These are phyloP conservation scores for Asterochloris erici DNA, from an alignment of 139 green algal species.

Conservation along the genomic window DNA sequence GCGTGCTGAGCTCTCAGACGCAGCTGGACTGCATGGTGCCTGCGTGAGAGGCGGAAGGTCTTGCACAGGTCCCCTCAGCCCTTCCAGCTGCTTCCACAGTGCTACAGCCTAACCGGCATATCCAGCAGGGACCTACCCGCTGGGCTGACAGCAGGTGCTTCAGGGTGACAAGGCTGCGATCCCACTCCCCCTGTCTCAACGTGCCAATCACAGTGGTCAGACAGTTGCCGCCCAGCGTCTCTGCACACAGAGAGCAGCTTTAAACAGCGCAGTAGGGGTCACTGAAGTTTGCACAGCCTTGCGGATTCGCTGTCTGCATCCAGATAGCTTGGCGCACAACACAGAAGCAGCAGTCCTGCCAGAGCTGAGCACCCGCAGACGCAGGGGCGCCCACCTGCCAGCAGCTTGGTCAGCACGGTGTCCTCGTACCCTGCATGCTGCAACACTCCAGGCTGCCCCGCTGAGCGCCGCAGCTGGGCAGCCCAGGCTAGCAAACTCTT, in stretches of 20 bases:
- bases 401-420: slow-evolving; percentile 48
- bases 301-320: background rate
- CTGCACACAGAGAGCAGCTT: slow-evolving; percentile 22
- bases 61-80: no score
- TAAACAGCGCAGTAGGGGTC: background rate
- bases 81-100: no score
- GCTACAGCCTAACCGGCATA: background rate
- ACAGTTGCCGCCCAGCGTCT: slow-evolving; percentile 63
- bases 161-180: slow-evolving; percentile 42
- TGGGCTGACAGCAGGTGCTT: slow-evolving; percentile 37
- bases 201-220: slow-evolving; percentile 47
- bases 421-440: slow-evolving; percentile 26
- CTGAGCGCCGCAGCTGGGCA: slow-evolving; percentile 31
- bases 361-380: no score
- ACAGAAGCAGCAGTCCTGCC: background rate
- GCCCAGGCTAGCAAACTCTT: slow-evolving; percentile 38
- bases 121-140: background rate
- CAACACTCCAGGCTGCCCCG: slow-evolving; percentile 41
- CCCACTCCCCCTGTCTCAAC: slow-evolving; percentile 48
- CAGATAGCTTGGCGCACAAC: background rate
- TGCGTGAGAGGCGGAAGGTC: no score
- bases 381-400: slow-evolving; percentile 32
- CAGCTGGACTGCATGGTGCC: no score
- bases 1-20: no score
- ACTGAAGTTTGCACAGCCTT: background rate